Evolutionary conservation across 2,329 filamentous ascomycete genomes (phyloP).

Genomic region (Diplodia intermedia): DNA sequence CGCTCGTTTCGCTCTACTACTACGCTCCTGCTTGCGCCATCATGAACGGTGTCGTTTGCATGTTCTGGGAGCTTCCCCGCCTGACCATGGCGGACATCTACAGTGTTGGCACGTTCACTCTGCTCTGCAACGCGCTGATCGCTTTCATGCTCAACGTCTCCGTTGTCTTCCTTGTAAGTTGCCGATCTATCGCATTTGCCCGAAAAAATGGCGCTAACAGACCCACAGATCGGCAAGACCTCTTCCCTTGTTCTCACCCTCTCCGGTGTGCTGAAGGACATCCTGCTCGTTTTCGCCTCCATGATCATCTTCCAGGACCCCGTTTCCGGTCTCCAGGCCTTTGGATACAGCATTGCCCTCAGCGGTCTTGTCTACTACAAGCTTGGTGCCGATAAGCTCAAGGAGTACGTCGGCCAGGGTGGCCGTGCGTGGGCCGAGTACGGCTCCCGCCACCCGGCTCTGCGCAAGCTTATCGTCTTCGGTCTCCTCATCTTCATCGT

Average conservation of each 20-base stretch:
- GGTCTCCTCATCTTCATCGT: constrained; percentile 67
- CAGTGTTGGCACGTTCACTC: constrained; percentile 73
- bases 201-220: constrained; percentile 33
- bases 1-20: constrained; percentile 87
- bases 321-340: constrained; percentile 77
- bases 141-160: constrained; percentile 85
- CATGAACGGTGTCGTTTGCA: constrained; percentile 78
- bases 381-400: constrained; percentile 82
- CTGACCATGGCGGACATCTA: constrained; percentile 74
- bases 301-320: constrained; percentile 83
- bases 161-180: constrained; percentile 80
- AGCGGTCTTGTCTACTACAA: constrained; percentile 85
- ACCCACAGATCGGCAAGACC: constrained; percentile 78
- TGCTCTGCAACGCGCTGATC: constrained; percentile 77
- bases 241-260: constrained; percentile 86
- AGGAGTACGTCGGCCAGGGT: constrained; percentile 75
- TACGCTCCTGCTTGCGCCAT: constrained; percentile 83
- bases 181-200: constrained; percentile 4
- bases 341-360: constrained; percentile 82
- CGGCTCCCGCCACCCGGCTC: constrained; percentile 74
- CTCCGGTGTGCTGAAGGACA: constrained; percentile 87
- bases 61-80: constrained; percentile 75
- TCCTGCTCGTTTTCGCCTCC: constrained; percentile 78
- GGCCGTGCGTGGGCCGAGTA: constrained; percentile 86
- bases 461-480: constrained; percentile 79